Conservation (phyloP, 495 filamentous ascomycete species). For the Letharia lupina region DNA sequence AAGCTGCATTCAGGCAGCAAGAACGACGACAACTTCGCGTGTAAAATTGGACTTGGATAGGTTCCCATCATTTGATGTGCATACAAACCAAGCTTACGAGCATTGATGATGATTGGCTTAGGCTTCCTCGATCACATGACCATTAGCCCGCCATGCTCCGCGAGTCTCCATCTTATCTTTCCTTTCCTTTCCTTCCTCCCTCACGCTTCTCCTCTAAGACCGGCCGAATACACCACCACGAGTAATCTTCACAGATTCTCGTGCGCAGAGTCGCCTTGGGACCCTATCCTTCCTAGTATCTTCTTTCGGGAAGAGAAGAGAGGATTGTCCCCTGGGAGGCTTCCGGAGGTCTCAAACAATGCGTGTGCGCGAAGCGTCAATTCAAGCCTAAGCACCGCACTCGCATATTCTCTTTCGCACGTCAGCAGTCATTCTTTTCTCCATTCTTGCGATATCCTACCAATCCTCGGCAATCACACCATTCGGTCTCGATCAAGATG, state of each 20-base stretch:
- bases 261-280: constrained; percentile 28
- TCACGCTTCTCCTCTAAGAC: constrained; percentile 25
- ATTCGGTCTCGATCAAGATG: constrained; percentile 48
- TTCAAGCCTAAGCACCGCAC: constrained; percentile 14
- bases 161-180: too few species aligned
- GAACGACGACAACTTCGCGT: background rate
- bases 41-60: background rate
- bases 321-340: constrained; percentile 24
- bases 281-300: constrained; percentile 23
- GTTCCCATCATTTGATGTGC: background rate
- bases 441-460: constrained; percentile 18
- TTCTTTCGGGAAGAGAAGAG: constrained; percentile 22
- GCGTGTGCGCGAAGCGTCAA: constrained; percentile 28
- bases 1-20: background rate
- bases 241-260: constrained; percentile 25
- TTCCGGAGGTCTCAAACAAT: constrained; percentile 27
- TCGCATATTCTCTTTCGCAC: background rate
- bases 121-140: background rate
- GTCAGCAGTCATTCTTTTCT: constrained; percentile 25
- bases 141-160: background rate
- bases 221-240: constrained; percentile 27
- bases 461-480: constrained; percentile 18
- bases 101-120: background rate
- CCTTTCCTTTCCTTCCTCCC: constrained; percentile 7
- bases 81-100: too few species aligned